These are phyloP conservation scores for Phytopythium litorale DNA, from an alignment of 352 stramenopile species.

Conservation along the genomic window DNA sequence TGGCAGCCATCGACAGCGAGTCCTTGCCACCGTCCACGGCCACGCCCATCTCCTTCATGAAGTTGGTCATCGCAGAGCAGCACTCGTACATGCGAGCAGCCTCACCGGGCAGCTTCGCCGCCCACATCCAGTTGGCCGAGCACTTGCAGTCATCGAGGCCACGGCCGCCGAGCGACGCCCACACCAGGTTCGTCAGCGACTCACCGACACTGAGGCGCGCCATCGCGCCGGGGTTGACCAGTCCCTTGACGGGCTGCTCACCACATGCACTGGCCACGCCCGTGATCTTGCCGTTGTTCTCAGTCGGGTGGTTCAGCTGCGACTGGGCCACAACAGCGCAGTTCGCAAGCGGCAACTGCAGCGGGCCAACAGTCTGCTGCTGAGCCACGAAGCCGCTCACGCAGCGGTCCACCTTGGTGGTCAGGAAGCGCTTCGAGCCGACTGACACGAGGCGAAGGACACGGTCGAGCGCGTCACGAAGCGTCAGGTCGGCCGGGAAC, in stretches of 20 bases:
- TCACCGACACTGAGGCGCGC: conserved; percentile 96
- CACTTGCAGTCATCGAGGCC: conserved; percentile 97
- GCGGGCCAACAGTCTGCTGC: conserved; percentile 98
- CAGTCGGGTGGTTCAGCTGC: conserved; percentile 81
- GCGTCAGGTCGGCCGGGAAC: conserved; percentile 88
- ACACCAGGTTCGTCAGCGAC: conserved; percentile 98
- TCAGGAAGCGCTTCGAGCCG: conserved; percentile 98
- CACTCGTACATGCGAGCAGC: conserved; percentile 98
- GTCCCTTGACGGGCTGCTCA: conserved; percentile 97
- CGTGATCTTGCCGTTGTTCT: conserved; percentile 73
- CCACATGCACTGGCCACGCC: conserved; percentile 96
- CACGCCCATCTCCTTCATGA: conserved; percentile 95
- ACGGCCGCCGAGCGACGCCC: conserved; percentile 88
- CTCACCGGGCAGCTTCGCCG: conserved; percentile 98
- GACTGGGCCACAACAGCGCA: conserved; percentile 96
- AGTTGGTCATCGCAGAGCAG: conserved; percentile 93
- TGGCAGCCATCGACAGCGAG: conserved; percentile 98
- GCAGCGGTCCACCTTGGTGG: conserved; percentile 96
- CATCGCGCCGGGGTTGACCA: conserved; percentile 95
- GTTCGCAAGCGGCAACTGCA: conserved; percentile 97
- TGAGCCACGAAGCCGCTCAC: conserved; percentile 98
- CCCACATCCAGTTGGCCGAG: conserved; percentile 99
- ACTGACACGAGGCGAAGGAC: conserved; percentile 96
- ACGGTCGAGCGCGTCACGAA: conserved; percentile 90
- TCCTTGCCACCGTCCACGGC: conserved; percentile 99